Conservation (phyloP, 768 basidiomycete species). For the Lactarius psammicola region DNA sequence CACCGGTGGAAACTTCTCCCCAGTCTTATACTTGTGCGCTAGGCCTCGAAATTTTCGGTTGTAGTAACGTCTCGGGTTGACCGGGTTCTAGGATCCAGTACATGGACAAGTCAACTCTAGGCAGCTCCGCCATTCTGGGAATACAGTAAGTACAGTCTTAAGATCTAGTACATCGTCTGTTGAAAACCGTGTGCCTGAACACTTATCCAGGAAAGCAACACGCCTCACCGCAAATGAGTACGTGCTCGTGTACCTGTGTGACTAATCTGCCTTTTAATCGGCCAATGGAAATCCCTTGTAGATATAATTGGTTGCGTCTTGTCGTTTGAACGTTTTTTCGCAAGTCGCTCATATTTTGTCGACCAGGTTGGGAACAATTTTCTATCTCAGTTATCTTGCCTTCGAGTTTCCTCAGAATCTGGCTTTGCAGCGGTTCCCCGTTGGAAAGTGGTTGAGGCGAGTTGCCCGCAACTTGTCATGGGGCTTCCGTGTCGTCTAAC, state of each 20-base stretch:
- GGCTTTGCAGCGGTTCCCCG: slow-evolving; percentile 67
- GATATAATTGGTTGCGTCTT: slow-evolving; percentile 59
- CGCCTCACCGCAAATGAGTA: slow-evolving; percentile 66
- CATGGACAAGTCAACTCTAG: slow-evolving; percentile 75
- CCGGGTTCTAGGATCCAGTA: slow-evolving; percentile 59
- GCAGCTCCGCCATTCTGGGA: slow-evolving; percentile 64
- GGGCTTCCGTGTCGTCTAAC: no score
- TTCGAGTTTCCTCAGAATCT: slow-evolving; percentile 78
- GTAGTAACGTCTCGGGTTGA: slow-evolving; percentile 6
- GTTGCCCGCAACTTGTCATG: slow-evolving; percentile 18
- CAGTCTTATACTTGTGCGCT: slow-evolving; percentile 56
- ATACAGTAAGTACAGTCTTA: slow-evolving; percentile 48
- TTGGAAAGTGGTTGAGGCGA: slow-evolving; percentile 80
- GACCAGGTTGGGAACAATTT: slow-evolving; percentile 71
- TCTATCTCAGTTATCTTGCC: slow-evolving; percentile 65
- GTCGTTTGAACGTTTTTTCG: not conserved
- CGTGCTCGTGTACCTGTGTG: slow-evolving; percentile 28
- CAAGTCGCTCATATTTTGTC: not conserved
- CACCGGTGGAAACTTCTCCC: slow-evolving; percentile 10
- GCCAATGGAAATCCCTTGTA: slow-evolving; percentile 29
- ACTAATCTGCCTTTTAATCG: not conserved
- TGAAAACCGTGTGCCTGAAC: slow-evolving; percentile 2
- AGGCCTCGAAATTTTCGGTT: no score
- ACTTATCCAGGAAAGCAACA: slow-evolving; percentile 47
- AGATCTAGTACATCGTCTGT: not conserved